phyloP scores from a whole-genome alignment of 192 early-diverging fungal genomes.

The Linnemannia exigua region DNA sequence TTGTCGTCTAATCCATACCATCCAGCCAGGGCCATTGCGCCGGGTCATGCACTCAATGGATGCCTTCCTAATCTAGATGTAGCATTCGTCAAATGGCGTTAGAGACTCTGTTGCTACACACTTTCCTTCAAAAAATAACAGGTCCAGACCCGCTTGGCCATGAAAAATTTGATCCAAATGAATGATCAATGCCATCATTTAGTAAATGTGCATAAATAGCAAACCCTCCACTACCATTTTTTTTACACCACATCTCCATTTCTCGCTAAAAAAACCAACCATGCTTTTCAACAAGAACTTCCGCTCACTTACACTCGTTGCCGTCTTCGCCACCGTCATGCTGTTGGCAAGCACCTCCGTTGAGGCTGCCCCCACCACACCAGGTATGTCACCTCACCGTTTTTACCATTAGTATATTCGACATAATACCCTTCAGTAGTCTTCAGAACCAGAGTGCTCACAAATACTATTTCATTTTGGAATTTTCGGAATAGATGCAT shows the following conservation, averaged over 20 bases:
- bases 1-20: too few relatives aligned
- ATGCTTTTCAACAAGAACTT: conserved; percentile 3
- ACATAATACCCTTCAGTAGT: too few relatives aligned
- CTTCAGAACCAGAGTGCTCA: not conserved
- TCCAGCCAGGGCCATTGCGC: too few relatives aligned
- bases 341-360: not conserved
- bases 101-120: too few relatives aligned
- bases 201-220: too few relatives aligned
- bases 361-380: not conserved
- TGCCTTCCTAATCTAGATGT: too few relatives aligned
- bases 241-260: not conserved
- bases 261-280: not conserved
- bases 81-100: too few relatives aligned
- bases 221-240: not conserved
- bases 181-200: too few relatives aligned
- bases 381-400: not conserved
- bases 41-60: too few relatives aligned
- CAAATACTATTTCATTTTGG: not conserved
- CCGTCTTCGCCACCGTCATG: not conserved
- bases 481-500: not conserved
- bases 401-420: not conserved
- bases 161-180: not conserved
- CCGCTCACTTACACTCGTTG: not conserved
- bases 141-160: too few relatives aligned
- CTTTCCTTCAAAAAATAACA: too few relatives aligned